A percentile compares a stretch with the other conserved stretches of the same genome.
These are phyloP conservation scores for Cocos nucifera DNA, from an alignment of 176 grass and related monocot species.

Conservation along the genomic window DNA sequence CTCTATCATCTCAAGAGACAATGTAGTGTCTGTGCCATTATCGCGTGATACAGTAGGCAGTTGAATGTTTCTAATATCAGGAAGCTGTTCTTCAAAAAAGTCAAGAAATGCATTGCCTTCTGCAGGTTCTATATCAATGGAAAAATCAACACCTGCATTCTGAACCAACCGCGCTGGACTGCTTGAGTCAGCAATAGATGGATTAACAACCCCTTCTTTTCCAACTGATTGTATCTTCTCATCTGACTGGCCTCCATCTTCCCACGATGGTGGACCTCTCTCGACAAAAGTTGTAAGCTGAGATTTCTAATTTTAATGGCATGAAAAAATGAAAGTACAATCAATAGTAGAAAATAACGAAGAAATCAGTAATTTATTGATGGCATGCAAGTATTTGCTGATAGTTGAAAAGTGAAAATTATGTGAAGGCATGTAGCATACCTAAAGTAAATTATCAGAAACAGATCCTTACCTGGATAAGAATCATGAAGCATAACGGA, in stretches of 20 bases:
- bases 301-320: slow-evolving; percentile 67
- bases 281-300: slow-evolving; percentile 85
- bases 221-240: slow-evolving; percentile 25
- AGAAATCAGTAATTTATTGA: too few relatives aligned
- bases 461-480: slow-evolving; percentile 64
- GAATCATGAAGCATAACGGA: slow-evolving; percentile 90
- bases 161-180: slow-evolving; percentile 29
- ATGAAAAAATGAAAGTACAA: slow-evolving; percentile 18
- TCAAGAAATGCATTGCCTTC: slow-evolving; percentile 46
- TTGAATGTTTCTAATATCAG: slow-evolving; percentile 45
- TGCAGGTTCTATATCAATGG: slow-evolving; percentile 52
- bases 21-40: slow-evolving; percentile 19
- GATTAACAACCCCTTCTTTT: slow-evolving; percentile 30
- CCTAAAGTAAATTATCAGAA: too few relatives aligned
- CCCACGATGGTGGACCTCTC: slow-evolving; percentile 78
- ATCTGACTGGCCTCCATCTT: slow-evolving; percentile 28
- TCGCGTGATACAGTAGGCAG: slow-evolving; percentile 26
- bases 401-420: too few relatives aligned
- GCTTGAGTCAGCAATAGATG: slow-evolving; percentile 26
- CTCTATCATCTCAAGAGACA: slow-evolving; percentile 52
- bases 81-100: slow-evolving; percentile 51
- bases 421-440: too few relatives aligned
- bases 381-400: too few relatives aligned
- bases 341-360: too few relatives aligned
- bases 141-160: slow-evolving; percentile 29